Evolutionary conservation across 352 stramenopile genomes (phyloP), one percentile per base, ranked within the genome.

Genomic region (Blastocystis sp.): DNA sequence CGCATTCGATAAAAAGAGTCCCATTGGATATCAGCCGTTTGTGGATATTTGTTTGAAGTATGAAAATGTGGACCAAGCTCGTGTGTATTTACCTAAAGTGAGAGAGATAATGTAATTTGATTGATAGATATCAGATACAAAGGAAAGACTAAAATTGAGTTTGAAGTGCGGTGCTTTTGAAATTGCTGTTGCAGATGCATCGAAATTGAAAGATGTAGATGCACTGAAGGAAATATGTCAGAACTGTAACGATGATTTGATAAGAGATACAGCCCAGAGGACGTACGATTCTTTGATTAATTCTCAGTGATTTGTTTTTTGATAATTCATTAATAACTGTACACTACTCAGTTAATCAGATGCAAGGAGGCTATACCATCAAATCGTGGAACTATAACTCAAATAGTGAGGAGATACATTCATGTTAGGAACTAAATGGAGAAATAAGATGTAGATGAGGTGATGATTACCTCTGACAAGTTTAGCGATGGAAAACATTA

Each of bases 1-100:
- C 40, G 73, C 48, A 42, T 69, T 69, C 22, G 73, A 84, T 54
- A 84, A 84, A 24, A 84, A 84, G 37, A 84, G 73, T 84, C 73
- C 73, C 2, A 40, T 84, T 27, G 73, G 73, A 0, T 84, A 84
- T 68, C 2, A 15, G 9, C 73, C 73, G 27, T 84, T 84, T n/a
- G 73, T 84, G 33, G 73, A 84, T 0, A 57, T 27, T 7, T 84
- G 73, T 48, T 51, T 84, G 27, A 68, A 66, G 48, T 64, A 69
- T 40, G 30, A 66, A 6, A 84, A 64, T 24, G 33, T 17, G 48
- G 73, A 84, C 1, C 15, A 68, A 24, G 73, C 53, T 22, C 15
- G 22, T 0, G 11, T 30, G 56, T 84, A 66, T 44, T 40, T 84
- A 27, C 56, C 73, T 13, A 84, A 84, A 27, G 73, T 84, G 3